Evolutionary conservation across 345 rosid species (phyloP), one percentile per base, ranked within the genome.

Genomic region (Sisymbrium irio): DNA sequence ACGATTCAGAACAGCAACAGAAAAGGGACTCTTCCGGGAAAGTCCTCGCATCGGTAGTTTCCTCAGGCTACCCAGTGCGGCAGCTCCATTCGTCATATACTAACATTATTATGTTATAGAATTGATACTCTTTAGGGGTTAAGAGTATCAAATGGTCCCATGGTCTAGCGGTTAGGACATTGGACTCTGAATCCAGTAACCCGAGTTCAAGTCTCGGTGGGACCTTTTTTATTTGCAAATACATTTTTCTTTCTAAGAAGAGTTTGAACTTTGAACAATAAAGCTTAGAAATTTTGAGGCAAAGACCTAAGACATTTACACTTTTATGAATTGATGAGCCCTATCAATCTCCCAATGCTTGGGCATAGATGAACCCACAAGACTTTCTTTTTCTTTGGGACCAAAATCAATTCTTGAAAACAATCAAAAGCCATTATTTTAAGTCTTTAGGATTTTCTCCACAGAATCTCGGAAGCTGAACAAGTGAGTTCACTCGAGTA

Each of bases 151-250:
- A 51, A 39, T 41, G 69, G 80, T 72, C 77, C 80, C 73, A 72
- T 66, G 81, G 81, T 77, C 96, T 89, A 84, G 97, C 74, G 92
- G 96, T 91, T 35, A 88, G 97, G 92, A 88, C 90, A 88, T 91
- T 87, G 83, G 96, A 89, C 95, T 89, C 90, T 88, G 94, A 88
- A 89, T 93, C 90, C 84, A 86, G 89, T 89, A 88, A 89, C 96
- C 93, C 95, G 91, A 89, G 91, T 91, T 93, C 98, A 88, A 89
- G 57, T 91, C 89, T 89, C 91, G 91, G 93, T 88, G 83, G 91
- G 89, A 88, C 91, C 89, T 90, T 32, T 4, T 33, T 55, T 4
- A 39, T 1, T 25, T 51, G 25, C 13, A 2, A 3, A 14, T 33
- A 32, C 44, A 14, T 5, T 7, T 9, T 40, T 35, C n/a, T 50